Percentiles rank a stretch among this genome's conserved stretches.
Evolutionary conservation across 2,329 filamentous ascomycete species (phyloP).

Genomic region (Stemphylium beticola): DNA sequence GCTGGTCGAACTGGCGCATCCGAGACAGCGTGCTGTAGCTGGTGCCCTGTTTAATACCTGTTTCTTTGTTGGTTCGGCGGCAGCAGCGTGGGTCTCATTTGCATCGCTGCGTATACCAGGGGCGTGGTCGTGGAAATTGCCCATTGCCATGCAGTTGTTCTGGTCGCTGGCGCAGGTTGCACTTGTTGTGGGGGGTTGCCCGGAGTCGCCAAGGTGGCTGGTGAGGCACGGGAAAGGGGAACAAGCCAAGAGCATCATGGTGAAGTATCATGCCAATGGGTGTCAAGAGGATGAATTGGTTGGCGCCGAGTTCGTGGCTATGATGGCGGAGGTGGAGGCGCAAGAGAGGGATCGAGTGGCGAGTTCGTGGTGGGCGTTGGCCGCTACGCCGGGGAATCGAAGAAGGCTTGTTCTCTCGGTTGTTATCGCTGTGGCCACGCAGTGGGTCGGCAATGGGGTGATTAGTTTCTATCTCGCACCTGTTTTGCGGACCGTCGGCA

Average conservation of each 20-base stretch:
- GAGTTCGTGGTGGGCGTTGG: slow-evolving; percentile 11
- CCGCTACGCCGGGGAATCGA: slow-evolving; percentile 44
- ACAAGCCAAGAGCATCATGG: slow-evolving; percentile 60
- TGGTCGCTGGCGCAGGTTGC: slow-evolving; percentile 13
- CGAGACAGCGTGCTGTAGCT: slow-evolving; percentile 18
- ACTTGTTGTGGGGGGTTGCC: slow-evolving; percentile 29
- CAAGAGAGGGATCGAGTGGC: neutral
- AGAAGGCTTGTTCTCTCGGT: slow-evolving; percentile 49
- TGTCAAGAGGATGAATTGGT: slow-evolving; percentile 34
- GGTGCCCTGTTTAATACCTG: slow-evolving; percentile 26
- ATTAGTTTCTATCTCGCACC: slow-evolving; percentile 49
- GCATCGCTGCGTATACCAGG: slow-evolving; percentile 8
- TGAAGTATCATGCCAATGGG: slow-evolving; percentile 60
- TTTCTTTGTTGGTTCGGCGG: slow-evolving; percentile 20
- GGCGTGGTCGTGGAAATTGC: slow-evolving; percentile 22
- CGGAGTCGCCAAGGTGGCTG: slow-evolving; percentile 67
- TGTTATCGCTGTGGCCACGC: slow-evolving; percentile 46
- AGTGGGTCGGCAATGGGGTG: slow-evolving; percentile 52
- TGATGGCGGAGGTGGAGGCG: slow-evolving; percentile 2
- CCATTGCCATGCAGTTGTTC: slow-evolving; percentile 14
- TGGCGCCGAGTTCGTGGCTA: slow-evolving; percentile 8
- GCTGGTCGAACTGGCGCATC: slow-evolving; percentile 22
- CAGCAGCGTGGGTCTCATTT: slow-evolving; percentile 17
- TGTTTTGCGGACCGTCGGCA: slow-evolving; percentile 48
- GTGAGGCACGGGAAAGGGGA: slow-evolving; percentile 60